Evolutionary conservation across 768 basidiomycete genomes (phyloP), one percentile per base, ranked within the genome.

Genomic region (Phlegmacium glaucopus): DNA sequence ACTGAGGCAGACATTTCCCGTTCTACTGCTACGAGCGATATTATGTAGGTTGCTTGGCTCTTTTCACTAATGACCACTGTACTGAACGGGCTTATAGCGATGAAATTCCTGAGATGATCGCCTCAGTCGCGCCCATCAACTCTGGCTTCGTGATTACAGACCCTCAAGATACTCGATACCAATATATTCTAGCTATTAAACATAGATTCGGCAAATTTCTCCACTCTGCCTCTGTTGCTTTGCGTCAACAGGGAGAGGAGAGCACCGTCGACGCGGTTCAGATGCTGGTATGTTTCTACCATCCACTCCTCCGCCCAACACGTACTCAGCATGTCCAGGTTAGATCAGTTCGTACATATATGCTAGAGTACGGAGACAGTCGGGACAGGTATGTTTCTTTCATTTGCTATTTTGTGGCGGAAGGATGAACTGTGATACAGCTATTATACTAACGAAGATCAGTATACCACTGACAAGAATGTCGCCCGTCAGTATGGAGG

Each of bases 191-290:
- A 5, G 54, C 63, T 2, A 64, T 91, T 49, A 79, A 80, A 42
- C 64, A 68, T 16, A 77, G 85, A 7, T 85, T 88, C 52, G 88
- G 87, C 1, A 65, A 67, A 17, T 80, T 90, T 53, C 67, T 95
- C 25, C 87, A 90, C 54, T 64, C 72, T 18, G 87, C 89, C 0
- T 90, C 90, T 0, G 69, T 72, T 6, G 77, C 79, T 13, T 64
- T 91, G 53, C 77, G 77, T 29, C 75, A 79, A 50, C 87, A 89
- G 63, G 88, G 87, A 5, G 84, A 87, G 58, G 85, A 88, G 64
- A 87, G 85, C 53, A 85, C 83, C 2, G 80, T 94, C 7, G 91
- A 94, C 64, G 83, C 85, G 5, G 85, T 91, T 13, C 78, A 85
- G 53, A 78, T 81, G 61, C 69, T 90, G 47, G 87, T 87, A 54